Conservation (phyloP, 768 basidiomycete species). For the Russula abietina region DNA sequence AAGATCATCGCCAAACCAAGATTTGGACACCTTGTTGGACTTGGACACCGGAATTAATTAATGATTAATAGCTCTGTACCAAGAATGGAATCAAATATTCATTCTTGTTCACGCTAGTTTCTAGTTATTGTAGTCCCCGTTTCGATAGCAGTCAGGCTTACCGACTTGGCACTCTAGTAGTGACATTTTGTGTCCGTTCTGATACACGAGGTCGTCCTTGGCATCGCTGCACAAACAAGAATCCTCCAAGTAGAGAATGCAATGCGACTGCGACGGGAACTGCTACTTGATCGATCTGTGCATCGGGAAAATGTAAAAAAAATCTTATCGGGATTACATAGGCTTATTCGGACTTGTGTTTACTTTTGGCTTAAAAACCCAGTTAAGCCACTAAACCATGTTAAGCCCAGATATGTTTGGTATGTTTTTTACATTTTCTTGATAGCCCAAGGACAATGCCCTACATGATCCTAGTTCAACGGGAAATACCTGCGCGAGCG, state of each 20-base stretch:
- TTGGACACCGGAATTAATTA: background rate
- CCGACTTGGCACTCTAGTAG: background rate
- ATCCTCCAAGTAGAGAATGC: background rate
- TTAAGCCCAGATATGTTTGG: too few species aligned
- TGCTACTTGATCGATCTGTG: too few species aligned
- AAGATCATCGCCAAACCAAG: background rate
- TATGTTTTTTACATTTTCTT: too few species aligned
- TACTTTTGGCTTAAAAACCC: too few species aligned
- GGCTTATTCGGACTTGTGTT: too few species aligned
- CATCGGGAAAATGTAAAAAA: too few species aligned
- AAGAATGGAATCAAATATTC: background rate
- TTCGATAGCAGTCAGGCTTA: background rate
- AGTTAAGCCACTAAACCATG: too few species aligned
- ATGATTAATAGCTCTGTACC: background rate
- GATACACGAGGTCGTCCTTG: background rate
- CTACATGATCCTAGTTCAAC: too few species aligned
- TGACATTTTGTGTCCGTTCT: background rate
- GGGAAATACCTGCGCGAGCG: too few species aligned
- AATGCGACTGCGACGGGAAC: background rate
- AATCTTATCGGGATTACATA: too few species aligned
- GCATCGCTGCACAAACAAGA: background rate
- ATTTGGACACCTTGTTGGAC: background rate
- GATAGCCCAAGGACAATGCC: too few species aligned
- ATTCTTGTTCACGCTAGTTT: background rate
- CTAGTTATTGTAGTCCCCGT: background rate